Evolutionary conservation across 176 grass and related monocot genomes (phyloP), one percentile per base, ranked within the genome.

Genomic region (Oryza meyeriana): DNA sequence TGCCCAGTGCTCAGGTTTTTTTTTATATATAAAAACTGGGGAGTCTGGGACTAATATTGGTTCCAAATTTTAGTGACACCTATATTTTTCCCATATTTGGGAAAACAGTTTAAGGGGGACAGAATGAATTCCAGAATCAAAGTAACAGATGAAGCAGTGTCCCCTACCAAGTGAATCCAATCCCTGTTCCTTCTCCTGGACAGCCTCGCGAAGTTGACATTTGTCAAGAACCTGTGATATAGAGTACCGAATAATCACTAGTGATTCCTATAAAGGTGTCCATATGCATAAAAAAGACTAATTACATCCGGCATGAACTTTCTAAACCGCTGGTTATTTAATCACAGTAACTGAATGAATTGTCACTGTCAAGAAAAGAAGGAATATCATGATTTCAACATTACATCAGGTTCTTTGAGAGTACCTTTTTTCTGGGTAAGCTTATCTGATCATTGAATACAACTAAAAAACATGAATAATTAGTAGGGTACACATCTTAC

Each of bases 131-230:
- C 12, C 12, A 10, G n/a, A 74, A 68, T 4, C 1, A 77, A 66
- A 82, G 14, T 30, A 82, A 82, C 5, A 79, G 1, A 76, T 58
- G 34, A 3, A 59, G 26, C 63, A 66, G 20, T 22, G 34, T 61
- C 44, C 80, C 66, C 38, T 89, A 92, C 95, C 95, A 85, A 90
- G 76, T 75, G 92, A 95, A 79, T 93, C 95, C 69, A 98, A 63
- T 67, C 89, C 87, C 13, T 87, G 72, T 34, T 93, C 88, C 87
- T 94, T 98, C 88, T 91, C 92, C 72, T 83, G 86, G 83, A 98
- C 93, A 79, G 82, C 64, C 84, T 95, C 95, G 74, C 81, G 77
- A 82, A 98, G 92, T 74, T 98, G 95, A 41, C 95, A 98, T 89
- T 98, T 95, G 14, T 88, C 88, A 26, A 98, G 88, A 85, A 91